Base-by-base conservation (phyloP, 2,329 filamentous ascomycete species). In the Ramularia endophylla region DNA sequence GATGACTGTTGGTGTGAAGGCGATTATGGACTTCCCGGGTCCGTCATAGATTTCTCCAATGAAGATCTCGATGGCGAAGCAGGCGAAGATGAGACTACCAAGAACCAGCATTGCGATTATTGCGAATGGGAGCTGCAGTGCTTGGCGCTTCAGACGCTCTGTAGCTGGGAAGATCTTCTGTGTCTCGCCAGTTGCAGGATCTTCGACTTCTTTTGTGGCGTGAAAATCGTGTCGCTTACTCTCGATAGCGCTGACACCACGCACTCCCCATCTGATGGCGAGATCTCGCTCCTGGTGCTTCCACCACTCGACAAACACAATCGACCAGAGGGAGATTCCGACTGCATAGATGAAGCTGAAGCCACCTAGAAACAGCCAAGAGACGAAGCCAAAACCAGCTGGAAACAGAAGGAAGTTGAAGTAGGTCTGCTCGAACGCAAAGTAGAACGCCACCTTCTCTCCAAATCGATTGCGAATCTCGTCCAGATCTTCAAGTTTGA, bases 241-340 rank as follows among this genome's bases (percentile, higher is more conserved):
- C 57, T 95, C 86, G 39, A 95, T 87, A 36, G 72, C 76, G 3
- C 85, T 89, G 1, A 94, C 88, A 5, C 85, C 85, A 37, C 85
- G 81, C 3, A 95, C 88, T 11, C 85, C 85, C 90, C 90, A 97
- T 54, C 87, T 79, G 12, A 95, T 79, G 7, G 83, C 82, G 6
- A 97, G 72, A 58, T 97, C 89, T 1, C 81, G 72, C 64, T 97
- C 87, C 62, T 94, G 87, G 56, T 90, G 84, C 68, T 94, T 95
- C 90, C 90, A 97, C 65, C 85, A 95, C 61, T 97, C 90, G 42
- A 94, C 84, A 59, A 95, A 95, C 35, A 90, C 70, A 2, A 92
- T 81, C 43, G 83, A 83, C 87, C 89, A 95, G n/a, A 95, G 68
- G 25, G 81, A 83, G 59, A 83, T 89, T 32, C 83, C 73, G 1